A percentile compares a stretch with the other conserved stretches of the same genome.
Conservation (phyloP, 2,329 filamentous ascomycete species). For the Colletotrichum sp. region DNA sequence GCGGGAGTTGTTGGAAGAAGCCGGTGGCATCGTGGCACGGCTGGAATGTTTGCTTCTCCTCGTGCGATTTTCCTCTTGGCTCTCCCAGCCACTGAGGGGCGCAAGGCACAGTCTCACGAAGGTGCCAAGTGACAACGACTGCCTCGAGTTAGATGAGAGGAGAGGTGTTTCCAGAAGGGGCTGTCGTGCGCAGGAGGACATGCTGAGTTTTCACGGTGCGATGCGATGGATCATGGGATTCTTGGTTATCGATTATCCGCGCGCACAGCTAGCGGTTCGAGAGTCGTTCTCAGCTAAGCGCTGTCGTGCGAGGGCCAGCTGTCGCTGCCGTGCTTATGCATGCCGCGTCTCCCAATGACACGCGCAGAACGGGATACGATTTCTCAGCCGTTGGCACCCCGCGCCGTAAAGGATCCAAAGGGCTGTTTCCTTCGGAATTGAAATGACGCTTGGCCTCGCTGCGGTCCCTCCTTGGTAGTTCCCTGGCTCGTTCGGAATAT, state of each 20-base stretch:
- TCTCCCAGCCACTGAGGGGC: not conserved
- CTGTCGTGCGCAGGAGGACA: not conserved
- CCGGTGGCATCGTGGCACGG: conserved; percentile 2
- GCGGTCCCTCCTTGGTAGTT: not conserved
- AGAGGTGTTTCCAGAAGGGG: not conserved
- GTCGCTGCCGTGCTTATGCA: not conserved
- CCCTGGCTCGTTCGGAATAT: not conserved
- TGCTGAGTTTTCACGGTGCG: not conserved
- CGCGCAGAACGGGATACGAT: not conserved
- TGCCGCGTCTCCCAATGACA: not conserved
- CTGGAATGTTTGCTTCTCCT: conserved; percentile 15
- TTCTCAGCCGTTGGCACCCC: not conserved
- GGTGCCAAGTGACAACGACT: not conserved
- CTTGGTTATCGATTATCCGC: not conserved
- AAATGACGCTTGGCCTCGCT: not conserved
- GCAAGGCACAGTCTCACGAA: conserved; percentile 1
- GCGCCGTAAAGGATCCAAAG: not conserved
- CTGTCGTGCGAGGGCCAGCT: not conserved
- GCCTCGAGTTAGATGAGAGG: conserved; percentile 11
- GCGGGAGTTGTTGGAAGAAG: not conserved
- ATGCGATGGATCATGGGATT: not conserved
- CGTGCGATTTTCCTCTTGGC: not conserved
- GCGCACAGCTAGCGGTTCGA: not conserved
- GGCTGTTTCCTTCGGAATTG: not conserved
- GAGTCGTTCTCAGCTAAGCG: not conserved